Percentiles rank a stretch among this genome's conserved stretches.
These are phyloP conservation scores for Sporothrix pallida DNA, from an alignment of 2,329 filamentous ascomycete species.

Conservation along the genomic window DNA sequence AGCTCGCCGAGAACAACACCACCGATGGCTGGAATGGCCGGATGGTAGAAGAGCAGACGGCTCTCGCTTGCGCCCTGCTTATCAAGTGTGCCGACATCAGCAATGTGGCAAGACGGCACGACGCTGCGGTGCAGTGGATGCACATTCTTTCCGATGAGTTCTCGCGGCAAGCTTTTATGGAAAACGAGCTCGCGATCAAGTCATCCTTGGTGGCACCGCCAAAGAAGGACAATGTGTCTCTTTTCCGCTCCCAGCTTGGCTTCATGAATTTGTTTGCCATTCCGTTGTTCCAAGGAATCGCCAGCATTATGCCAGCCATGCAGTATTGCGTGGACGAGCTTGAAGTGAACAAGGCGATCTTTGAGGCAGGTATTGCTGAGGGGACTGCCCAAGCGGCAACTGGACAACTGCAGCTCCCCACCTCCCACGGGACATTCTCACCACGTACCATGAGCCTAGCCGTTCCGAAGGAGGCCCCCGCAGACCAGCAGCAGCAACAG, in stretches of 20 bases:
- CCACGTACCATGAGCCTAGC: constrained; percentile 54
- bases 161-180: constrained; percentile 89
- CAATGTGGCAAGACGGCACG: constrained; percentile 88
- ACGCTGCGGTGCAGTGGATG: constrained; percentile 86
- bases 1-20: constrained; percentile 69
- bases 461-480: constrained; percentile 32
- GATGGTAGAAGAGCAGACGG: constrained; percentile 75
- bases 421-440: constrained; percentile 52
- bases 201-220: constrained; percentile 87
- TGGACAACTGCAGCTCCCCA: constrained; percentile 42
- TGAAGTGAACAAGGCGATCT: constrained; percentile 74
- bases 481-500: constrained; percentile 31
- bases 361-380: constrained; percentile 70
- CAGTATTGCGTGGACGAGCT: constrained; percentile 84
- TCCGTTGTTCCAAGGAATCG: constrained; percentile 86
- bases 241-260: constrained; percentile 86
- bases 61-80: constrained; percentile 83
- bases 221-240: constrained; percentile 79
- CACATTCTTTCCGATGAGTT: constrained; percentile 95
- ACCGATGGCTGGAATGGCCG: constrained; percentile 79
- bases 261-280: constrained; percentile 98
- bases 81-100: constrained; percentile 99
- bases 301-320: constrained; percentile 84
- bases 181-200: constrained; percentile 82
- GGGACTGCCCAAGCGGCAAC: constrained; percentile 61